Evolutionary conservation across 768 basidiomycete genomes (phyloP).

Genomic region (Leucocoprinus sp.): DNA sequence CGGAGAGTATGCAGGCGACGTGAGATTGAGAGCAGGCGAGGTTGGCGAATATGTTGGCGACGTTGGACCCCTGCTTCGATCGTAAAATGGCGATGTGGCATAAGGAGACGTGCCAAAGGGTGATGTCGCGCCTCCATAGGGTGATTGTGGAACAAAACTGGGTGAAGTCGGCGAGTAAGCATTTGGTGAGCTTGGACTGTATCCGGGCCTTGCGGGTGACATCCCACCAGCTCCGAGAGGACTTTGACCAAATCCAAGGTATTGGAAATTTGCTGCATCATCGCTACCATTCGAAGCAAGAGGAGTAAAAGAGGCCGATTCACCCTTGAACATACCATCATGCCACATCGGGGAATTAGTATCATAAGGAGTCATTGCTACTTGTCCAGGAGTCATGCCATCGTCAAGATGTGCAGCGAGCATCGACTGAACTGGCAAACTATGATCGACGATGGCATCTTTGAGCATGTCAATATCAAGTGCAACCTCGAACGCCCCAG

Average conservation of each 20-base stretch:
- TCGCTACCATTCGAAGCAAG: conserved; percentile 83
- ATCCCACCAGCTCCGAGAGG: conserved; percentile 77
- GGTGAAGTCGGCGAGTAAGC: conserved; percentile 87
- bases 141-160: conserved; percentile 73
- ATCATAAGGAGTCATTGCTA: conserved; percentile 96
- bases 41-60: conserved; percentile 88
- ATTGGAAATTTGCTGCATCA: conserved; percentile 66
- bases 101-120: conserved; percentile 78
- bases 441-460: conserved; percentile 96
- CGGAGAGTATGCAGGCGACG: conserved; percentile 79
- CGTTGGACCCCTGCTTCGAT: conserved; percentile 49
- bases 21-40: conserved; percentile 73
- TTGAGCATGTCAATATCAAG: conserved; percentile 98
- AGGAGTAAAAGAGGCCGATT: conserved; percentile 91
- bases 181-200: conserved; percentile 89
- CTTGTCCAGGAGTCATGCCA: conserved; percentile 86
- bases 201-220: conserved; percentile 83
- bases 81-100: conserved; percentile 79
- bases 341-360: conserved; percentile 83
- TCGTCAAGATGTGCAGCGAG: conserved; percentile 73
- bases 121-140: conserved; percentile 75
- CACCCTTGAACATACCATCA: conserved; percentile 70
- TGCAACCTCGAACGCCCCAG: conserved; percentile 91
- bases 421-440: conserved; percentile 78
- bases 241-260: conserved; percentile 75